phyloP scores from a whole-genome alignment of 2,329 filamentous ascomycete genomes.

The Colletotrichum eleusines region DNA sequence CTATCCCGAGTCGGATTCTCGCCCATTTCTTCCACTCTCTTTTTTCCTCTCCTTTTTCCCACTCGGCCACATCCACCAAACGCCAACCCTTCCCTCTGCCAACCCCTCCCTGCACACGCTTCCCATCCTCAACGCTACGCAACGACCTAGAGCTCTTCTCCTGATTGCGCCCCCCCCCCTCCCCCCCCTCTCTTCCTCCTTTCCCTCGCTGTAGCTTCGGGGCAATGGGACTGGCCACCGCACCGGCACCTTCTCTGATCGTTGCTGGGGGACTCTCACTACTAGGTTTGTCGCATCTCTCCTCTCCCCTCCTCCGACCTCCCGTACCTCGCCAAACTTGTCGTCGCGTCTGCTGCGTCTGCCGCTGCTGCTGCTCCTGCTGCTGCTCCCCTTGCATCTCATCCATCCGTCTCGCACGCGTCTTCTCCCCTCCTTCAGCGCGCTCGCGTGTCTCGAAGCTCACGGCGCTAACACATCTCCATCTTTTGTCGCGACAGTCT shows the following conservation, averaged over 20 bases:
- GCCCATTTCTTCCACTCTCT: not conserved
- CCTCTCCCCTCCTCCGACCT: too few relatives aligned
- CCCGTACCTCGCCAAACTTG: not conserved
- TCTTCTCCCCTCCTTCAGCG: too few relatives aligned
- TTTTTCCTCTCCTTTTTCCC: not conserved
- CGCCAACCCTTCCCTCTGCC: not conserved
- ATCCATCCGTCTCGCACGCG: not conserved
- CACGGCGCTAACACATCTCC: slow-evolving; percentile 18
- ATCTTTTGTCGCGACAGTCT: slow-evolving; percentile 11
- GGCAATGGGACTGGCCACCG: slow-evolving; percentile 42
- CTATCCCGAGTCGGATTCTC: not conserved
- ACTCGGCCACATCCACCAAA: not conserved
- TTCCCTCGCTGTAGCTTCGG: slow-evolving; percentile 21
- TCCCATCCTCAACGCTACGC: not conserved
- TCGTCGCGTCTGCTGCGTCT: not conserved
- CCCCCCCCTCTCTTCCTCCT: slow-evolving; percentile 1
- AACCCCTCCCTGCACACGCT: not conserved
- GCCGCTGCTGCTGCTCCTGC: too few relatives aligned
- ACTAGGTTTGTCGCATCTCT: slow-evolving; percentile 38
- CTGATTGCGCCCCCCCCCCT: slow-evolving; percentile 22
- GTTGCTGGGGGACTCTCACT: slow-evolving; percentile 35
- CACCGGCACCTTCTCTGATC: slow-evolving; percentile 33
- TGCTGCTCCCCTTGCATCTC: not conserved
- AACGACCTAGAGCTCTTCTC: slow-evolving; percentile 23
- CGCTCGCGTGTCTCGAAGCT: slow-evolving; percentile 2